Base-by-base conservation (phyloP, 805 yeast species). In the Wickerhamomyces tratensis region DNA sequence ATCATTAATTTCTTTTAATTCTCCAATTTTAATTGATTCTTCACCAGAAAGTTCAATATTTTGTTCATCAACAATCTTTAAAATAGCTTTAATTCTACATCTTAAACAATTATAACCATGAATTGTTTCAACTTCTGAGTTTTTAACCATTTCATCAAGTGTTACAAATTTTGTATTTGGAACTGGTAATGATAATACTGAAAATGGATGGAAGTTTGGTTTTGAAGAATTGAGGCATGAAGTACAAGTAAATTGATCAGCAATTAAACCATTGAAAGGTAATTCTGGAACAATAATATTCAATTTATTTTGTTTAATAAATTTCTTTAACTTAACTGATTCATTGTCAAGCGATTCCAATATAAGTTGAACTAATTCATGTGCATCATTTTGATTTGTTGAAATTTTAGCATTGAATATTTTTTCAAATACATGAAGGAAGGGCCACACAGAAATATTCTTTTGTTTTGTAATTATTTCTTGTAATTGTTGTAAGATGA, bases 341-440 rank as follows among this genome's bases (percentile, higher is more conserved):
- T 91, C 97, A 42, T 70, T 71, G 40, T 82, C 79, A 40, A 93
- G 65, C 0, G 91, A 80, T 53, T 89, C 95, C 25, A 91, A 64
- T 20, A 89, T 70, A 41, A 86, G 62, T 57, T 87, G 95, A 30
- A 91, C 74, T 48, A 93, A 69, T 55, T 91, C 98, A 53, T 93
- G 97, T 0, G 98, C 96, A 64, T 91, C 98, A 55, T 91, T 95
- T 59, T 93, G 98, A 38, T 76, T 76, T 33, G 83, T 66, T 3
- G 95, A 80, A 27, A 93, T 80, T 49, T 76, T 77, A 5, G 89
- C 79, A 43, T 79, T 74, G 62, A 81, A 84, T 13, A 84, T 79
- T 9, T 59, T 61, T 54, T 91, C 98, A 40, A 93, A 62, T 10
- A 77, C 80, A 41, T 73, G 81, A 15, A 91, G 64, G 39, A 89